Evolutionary conservation across 345 rosid species (phyloP).

Genomic region (Kernera saxatilis): DNA sequence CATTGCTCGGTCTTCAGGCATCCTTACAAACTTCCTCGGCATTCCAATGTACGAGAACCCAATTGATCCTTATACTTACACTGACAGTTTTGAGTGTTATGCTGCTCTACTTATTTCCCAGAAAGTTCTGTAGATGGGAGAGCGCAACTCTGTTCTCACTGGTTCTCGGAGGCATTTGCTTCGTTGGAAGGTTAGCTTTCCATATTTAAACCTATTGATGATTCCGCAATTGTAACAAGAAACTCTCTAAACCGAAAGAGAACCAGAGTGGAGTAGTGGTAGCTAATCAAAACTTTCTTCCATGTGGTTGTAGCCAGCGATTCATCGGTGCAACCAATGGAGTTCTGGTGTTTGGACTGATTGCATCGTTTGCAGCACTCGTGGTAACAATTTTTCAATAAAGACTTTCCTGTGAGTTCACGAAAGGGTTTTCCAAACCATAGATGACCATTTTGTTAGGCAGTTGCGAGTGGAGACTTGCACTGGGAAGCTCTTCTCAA

Average conservation of each 20-base stretch:
- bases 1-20: constrained; percentile 93
- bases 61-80: not conserved
- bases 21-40: constrained; percentile 64
- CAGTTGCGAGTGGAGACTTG: constrained; percentile 67
- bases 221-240: not conserved
- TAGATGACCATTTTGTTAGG: constrained; percentile 38
- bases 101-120: constrained; percentile 1
- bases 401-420: not conserved
- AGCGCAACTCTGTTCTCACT: constrained; percentile 70
- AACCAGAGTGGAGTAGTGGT: not conserved
- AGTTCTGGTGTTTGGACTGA: constrained; percentile 61
- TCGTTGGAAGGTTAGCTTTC: constrained; percentile 73
- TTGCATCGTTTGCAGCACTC: constrained; percentile 68
- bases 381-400: constrained; percentile 50
- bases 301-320: constrained; percentile 62
- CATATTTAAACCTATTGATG: not conserved
- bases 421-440: not conserved
- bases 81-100: not conserved
- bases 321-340: constrained; percentile 85
- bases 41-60: constrained; percentile 58
- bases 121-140: constrained; percentile 76
- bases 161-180: constrained; percentile 77
- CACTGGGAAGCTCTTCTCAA: constrained; percentile 74
- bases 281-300: not conserved
- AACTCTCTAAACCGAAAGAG: not conserved